Conservation (phyloP, 495 filamentous ascomycete genomes). For the Pseudomonodictys pantanalensis region DNA sequence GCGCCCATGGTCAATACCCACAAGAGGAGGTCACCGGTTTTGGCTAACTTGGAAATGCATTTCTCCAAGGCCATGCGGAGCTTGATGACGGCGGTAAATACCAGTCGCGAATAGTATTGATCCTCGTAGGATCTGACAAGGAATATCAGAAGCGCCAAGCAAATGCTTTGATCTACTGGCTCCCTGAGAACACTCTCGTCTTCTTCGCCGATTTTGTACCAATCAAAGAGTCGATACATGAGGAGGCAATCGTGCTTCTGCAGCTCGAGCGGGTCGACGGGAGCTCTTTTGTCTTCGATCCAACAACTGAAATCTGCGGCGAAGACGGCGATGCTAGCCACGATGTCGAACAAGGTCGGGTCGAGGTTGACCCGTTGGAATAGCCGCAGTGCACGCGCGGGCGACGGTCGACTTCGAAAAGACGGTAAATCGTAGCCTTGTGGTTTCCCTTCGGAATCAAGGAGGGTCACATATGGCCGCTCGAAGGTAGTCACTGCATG, state of each 20-base stretch:
- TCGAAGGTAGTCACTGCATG: slow-evolving; percentile 27
- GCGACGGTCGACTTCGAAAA: slow-evolving; percentile 16
- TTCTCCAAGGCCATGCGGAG: slow-evolving; percentile 11
- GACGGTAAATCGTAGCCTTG: slow-evolving; percentile 25
- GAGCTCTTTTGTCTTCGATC: slow-evolving; percentile 22
- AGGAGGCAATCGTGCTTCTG: slow-evolving; percentile 30
- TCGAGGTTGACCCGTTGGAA: slow-evolving; percentile 21
- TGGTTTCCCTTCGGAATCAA: slow-evolving; percentile 19
- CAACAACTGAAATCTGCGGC: slow-evolving; percentile 16
- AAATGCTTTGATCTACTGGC: slow-evolving; percentile 29
- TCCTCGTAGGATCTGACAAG: slow-evolving; percentile 11
- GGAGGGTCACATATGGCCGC: slow-evolving; percentile 22
- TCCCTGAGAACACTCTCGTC: background rate
- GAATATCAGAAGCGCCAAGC: slow-evolving; percentile 26
- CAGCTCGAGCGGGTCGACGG: slow-evolving; percentile 31
- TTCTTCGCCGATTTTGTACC: slow-evolving; percentile 12
- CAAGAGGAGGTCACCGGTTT: slow-evolving; percentile 21
- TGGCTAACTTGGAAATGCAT: slow-evolving; percentile 17
- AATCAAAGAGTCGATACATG: slow-evolving; percentile 26
- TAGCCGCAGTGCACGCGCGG: slow-evolving; percentile 11
- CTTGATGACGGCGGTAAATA: slow-evolving; percentile 15
- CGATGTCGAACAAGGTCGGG: slow-evolving; percentile 20
- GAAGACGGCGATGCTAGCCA: slow-evolving; percentile 17
- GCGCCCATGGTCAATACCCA: slow-evolving; percentile 32
- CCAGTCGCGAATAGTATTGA: slow-evolving; percentile 4